Conservation (phyloP, 106 monocot genomes). For the Iris macrosiphon region DNA sequence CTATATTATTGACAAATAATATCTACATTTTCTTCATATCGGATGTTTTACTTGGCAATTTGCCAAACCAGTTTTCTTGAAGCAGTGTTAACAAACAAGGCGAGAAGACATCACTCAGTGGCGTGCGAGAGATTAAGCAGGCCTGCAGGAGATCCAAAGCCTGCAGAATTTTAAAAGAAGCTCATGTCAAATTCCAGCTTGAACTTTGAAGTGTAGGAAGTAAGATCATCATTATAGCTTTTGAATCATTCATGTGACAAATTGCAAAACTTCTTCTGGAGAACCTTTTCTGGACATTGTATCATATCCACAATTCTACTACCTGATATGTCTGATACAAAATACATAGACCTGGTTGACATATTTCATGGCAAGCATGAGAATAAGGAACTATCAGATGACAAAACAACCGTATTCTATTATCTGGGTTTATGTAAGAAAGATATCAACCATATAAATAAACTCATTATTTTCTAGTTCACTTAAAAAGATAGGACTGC, state of each 20-base stretch:
- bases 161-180: slow-evolving; percentile 13
- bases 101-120: slow-evolving; percentile 23
- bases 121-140: slow-evolving; percentile 10
- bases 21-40: no score
- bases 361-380: no score
- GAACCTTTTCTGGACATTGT: background rate
- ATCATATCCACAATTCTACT: no score
- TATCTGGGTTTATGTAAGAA: no score
- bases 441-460: no score
- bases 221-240: background rate
- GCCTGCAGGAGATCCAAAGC: slow-evolving; percentile 29
- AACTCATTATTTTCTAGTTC: no score
- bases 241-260: background rate
- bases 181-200: background rate
- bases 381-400: no score
- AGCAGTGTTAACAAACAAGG: slow-evolving; percentile 6
- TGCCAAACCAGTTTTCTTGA: slow-evolving; percentile 22
- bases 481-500: no score
- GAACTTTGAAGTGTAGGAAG: background rate
- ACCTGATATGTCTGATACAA: no score
- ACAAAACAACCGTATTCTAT: no score
- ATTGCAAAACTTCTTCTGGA: background rate
- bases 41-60: slow-evolving; percentile 15
- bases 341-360: no score
- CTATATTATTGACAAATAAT: no score